A percentile compares a stretch with the other conserved stretches of the same genome.
Evolutionary conservation across 2,329 filamentous ascomycete species (phyloP).

Genomic region (Paecilomyces niveus): DNA sequence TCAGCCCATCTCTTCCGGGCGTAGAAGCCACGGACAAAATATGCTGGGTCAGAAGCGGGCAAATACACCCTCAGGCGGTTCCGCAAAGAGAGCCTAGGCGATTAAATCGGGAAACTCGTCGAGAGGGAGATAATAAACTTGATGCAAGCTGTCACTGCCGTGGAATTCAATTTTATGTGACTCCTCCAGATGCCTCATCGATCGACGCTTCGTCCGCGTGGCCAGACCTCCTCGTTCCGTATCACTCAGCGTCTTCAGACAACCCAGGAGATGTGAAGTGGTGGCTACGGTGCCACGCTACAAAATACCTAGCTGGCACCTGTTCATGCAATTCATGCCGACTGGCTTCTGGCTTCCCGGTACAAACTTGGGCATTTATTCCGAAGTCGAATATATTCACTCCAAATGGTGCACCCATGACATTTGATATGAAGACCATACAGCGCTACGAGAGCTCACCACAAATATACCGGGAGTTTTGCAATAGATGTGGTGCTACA

Average conservation of each 20-base stretch:
- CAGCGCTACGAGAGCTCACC: constrained; percentile 48
- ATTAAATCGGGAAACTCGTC: constrained; percentile 2
- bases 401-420: constrained; percentile 23
- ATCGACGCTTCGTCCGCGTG: constrained; percentile 40
- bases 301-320: constrained; percentile 52
- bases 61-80: constrained; percentile 1
- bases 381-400: constrained; percentile 52
- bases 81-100: neutral
- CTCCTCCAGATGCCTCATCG: constrained; percentile 46
- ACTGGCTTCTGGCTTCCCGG: constrained; percentile 53
- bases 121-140: constrained; percentile 19
- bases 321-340: constrained; percentile 60
- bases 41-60: constrained; percentile 14
- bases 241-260: constrained; percentile 26
- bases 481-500: constrained; percentile 54
- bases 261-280: constrained; percentile 50
- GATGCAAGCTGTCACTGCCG: constrained; percentile 49
- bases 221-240: constrained; percentile 49
- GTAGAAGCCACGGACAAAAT: constrained; percentile 6
- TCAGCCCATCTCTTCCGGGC: constrained; percentile 18
- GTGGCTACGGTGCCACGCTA: constrained; percentile 47
- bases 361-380: constrained; percentile 61
- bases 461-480: constrained; percentile 55
- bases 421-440: constrained; percentile 38
- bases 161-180: constrained; percentile 51